phyloP scores from a whole-genome alignment of 192 early-diverging fungal species.

The Backusella luteola region DNA sequence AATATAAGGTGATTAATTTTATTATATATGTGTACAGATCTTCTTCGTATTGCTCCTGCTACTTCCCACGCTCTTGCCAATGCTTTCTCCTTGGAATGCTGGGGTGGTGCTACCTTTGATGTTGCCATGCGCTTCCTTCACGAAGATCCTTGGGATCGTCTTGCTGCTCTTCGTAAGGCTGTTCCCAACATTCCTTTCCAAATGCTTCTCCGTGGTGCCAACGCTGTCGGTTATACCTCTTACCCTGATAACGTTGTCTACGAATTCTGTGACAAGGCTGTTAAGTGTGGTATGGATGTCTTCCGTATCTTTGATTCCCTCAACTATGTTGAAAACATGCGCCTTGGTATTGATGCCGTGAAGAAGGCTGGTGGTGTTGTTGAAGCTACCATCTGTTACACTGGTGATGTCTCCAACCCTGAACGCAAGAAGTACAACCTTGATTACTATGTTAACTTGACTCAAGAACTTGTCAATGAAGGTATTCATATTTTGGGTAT shows the following conservation, averaged over 20 bases:
- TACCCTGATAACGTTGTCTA: constrained; percentile 98
- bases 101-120: constrained; percentile 98
- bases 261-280: constrained; percentile 93
- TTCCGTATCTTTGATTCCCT: constrained; percentile 98
- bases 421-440: constrained; percentile 82
- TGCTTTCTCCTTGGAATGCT: constrained; percentile 93
- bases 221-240: constrained; percentile 95
- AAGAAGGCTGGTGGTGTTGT: constrained; percentile 92
- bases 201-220: constrained; percentile 97
- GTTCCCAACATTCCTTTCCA: constrained; percentile 98
- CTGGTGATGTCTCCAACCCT: constrained; percentile 90
- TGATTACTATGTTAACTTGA: constrained; percentile 90
- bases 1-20: constrained; percentile 3
- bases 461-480: constrained; percentile 81
- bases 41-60: constrained; percentile 77
- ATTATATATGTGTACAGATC: constrained; percentile 34
- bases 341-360: constrained; percentile 91
- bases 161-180: constrained; percentile 76
- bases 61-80: constrained; percentile 87
- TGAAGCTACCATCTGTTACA: constrained; percentile 91
- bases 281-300: constrained; percentile 87
- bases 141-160: constrained; percentile 96
- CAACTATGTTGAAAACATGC: constrained; percentile 96
- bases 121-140: constrained; percentile 95
- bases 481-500: constrained; percentile 93